A percentile compares a stretch with the other conserved stretches of the same genome.
Conservation (phyloP, 202 grass and related monocot species). For the Schoenoplectus triqueter region DNA sequence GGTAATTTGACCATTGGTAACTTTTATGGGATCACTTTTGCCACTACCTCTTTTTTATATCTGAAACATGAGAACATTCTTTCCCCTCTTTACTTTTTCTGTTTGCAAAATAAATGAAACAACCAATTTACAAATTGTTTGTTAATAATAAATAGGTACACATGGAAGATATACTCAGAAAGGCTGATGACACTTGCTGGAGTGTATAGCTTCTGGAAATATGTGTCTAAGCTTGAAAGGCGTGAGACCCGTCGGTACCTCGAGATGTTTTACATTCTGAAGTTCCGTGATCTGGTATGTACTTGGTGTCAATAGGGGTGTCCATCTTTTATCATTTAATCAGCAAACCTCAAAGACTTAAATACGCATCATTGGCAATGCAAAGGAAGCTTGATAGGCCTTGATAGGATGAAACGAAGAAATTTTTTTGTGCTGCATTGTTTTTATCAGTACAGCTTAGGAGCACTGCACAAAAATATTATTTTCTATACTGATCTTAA, state of each 20-base stretch:
- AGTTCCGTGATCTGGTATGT: conserved; percentile 85
- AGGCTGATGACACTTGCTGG: conserved; percentile 96
- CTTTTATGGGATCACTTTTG: not conserved
- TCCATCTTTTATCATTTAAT: not conserved
- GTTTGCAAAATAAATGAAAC: not conserved
- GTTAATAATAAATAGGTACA: conserved; percentile 56
- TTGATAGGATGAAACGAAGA: not conserved
- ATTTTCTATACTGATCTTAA: not conserved
- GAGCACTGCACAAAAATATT: not conserved
- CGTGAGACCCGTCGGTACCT: conserved; percentile 91
- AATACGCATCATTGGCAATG: not conserved
- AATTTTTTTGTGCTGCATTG: not conserved
- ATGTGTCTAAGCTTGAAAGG: conserved; percentile 96
- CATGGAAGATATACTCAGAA: conserved; percentile 98
- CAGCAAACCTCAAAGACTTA: not conserved
- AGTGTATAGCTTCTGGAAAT: conserved; percentile 99
- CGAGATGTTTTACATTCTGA: conserved; percentile 99
- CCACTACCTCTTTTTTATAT: conserved; percentile 21
- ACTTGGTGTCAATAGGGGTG: not conserved
- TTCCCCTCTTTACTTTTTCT: conserved; percentile 30
- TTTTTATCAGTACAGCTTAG: not conserved
- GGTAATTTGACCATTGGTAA: not conserved
- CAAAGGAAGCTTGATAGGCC: not conserved
- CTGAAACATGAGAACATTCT: conserved; percentile 3
- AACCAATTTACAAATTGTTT: conserved; percentile 22